These are phyloP conservation scores for Pyrenula massariospora DNA, from an alignment of 495 filamentous ascomycete genomes.

Conservation along the genomic window DNA sequence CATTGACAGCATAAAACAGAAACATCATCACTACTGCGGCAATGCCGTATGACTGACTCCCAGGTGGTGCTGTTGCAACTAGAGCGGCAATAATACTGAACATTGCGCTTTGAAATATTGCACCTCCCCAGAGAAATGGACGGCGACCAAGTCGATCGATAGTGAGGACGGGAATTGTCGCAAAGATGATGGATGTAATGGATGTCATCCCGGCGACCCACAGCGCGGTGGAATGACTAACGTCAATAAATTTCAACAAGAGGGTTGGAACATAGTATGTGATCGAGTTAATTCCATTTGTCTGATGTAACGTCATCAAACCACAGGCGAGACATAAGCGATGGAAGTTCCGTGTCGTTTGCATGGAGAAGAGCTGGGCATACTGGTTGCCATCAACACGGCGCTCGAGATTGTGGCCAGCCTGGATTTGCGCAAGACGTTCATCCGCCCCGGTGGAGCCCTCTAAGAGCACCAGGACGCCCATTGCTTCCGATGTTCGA, in stretches of 20 bases:
- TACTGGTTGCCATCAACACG: conserved; percentile 29
- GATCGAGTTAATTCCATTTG: conserved; percentile 27
- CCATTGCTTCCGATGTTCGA: conserved; percentile 37
- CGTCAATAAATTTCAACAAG: conserved; percentile 17
- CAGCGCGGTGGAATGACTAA: conserved; percentile 11
- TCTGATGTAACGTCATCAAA: conserved; percentile 23
- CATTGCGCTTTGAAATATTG: conserved; percentile 20
- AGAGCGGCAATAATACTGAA: conserved; percentile 28
- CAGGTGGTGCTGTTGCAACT: conserved; percentile 1
- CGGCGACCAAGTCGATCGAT: conserved; percentile 18
- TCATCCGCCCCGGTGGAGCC: conserved; percentile 22
- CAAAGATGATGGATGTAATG: conserved; percentile 19
- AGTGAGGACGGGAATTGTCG: conserved; percentile 13
- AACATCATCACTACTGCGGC: background rate
- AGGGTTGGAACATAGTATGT: conserved; percentile 22
- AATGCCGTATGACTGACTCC: background rate
- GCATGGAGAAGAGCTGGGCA: conserved; percentile 23
- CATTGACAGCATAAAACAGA: background rate
- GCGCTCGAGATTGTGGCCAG: conserved; percentile 54
- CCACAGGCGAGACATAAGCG: conserved; percentile 13
- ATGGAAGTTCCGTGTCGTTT: conserved; percentile 13
- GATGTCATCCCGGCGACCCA: conserved; percentile 15
- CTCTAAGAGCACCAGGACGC: conserved; percentile 13
- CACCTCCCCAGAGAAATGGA: conserved; percentile 22
- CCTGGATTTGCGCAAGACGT: conserved; percentile 49